These are phyloP conservation scores for Fraxinus sp. DNA, from an alignment of 305 asterid species.

Conservation along the genomic window DNA sequence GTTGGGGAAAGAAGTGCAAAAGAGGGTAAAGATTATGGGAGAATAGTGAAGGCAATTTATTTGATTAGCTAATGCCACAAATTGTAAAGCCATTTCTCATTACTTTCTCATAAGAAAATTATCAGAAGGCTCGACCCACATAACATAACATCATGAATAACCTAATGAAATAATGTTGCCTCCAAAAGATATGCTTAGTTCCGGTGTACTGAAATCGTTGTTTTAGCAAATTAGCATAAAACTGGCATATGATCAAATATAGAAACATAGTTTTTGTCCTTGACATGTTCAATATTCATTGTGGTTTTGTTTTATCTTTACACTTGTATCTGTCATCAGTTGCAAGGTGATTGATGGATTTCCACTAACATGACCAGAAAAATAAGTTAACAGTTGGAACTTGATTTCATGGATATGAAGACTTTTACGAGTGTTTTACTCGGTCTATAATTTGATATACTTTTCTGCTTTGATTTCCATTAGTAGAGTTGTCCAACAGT, in stretches of 20 bases:
- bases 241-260: neutral
- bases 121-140: neutral
- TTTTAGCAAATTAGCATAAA: conserved; percentile 8
- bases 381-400: neutral
- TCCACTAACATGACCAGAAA: neutral
- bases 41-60: conserved; percentile 9
- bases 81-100: neutral
- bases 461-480: conserved; percentile 1
- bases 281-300: neutral
- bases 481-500: neutral
- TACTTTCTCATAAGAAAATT: neutral
- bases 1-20: neutral
- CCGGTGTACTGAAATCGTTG: neutral
- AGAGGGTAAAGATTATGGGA: neutral
- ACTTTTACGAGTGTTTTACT: neutral
- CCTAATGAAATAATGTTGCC: neutral
- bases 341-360: neutral
- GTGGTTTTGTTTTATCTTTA: neutral
- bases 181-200: neutral
- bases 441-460: neutral
- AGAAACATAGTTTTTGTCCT: neutral
- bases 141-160: conserved; percentile 4
- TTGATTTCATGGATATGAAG: neutral
- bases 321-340: neutral
- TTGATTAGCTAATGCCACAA: neutral